Conservation (phyloP, 495 filamentous ascomycete genomes). For the Hypoxylon subgilvum region DNA sequence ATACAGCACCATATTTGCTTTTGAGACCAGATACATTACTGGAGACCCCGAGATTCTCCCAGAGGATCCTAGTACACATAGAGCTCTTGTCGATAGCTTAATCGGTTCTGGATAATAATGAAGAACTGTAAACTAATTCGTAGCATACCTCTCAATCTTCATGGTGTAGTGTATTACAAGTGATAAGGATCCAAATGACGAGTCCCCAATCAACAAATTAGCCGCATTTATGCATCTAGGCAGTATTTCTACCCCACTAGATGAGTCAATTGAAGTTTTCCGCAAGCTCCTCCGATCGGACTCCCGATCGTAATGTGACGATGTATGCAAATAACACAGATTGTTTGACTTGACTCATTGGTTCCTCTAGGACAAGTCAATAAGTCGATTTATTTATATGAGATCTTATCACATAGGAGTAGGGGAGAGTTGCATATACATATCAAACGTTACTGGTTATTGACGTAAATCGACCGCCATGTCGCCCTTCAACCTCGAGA, state of each 20-base stretch:
- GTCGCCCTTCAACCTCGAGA: constrained; percentile 73
- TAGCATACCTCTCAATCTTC: too few relatives aligned
- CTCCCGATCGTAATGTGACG: constrained; percentile 19
- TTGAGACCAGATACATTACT: neutral
- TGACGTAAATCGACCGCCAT: constrained; percentile 46
- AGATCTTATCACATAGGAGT: too few relatives aligned
- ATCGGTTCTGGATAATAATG: too few relatives aligned
- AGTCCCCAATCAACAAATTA: too few relatives aligned
- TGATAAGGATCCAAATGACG: too few relatives aligned
- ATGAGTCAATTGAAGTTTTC: constrained; percentile 36
- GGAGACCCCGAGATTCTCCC: too few relatives aligned
- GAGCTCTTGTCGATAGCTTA: too few relatives aligned
- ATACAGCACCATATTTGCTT: neutral
- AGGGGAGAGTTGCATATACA: too few relatives aligned
- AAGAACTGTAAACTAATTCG: too few relatives aligned
- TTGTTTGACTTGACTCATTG: constrained; percentile 1
- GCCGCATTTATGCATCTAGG: constrained; percentile 16
- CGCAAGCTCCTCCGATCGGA: constrained; percentile 47
- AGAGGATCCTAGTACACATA: too few relatives aligned
- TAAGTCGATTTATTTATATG: neutral
- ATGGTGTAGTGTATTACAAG: too few relatives aligned
- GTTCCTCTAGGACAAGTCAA: neutral
- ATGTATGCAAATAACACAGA: neutral
- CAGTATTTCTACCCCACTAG: constrained; percentile 6
- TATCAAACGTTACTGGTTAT: too few relatives aligned